Conservation (phyloP, 768 basidiomycete species). For the Kwoniella europaea region DNA sequence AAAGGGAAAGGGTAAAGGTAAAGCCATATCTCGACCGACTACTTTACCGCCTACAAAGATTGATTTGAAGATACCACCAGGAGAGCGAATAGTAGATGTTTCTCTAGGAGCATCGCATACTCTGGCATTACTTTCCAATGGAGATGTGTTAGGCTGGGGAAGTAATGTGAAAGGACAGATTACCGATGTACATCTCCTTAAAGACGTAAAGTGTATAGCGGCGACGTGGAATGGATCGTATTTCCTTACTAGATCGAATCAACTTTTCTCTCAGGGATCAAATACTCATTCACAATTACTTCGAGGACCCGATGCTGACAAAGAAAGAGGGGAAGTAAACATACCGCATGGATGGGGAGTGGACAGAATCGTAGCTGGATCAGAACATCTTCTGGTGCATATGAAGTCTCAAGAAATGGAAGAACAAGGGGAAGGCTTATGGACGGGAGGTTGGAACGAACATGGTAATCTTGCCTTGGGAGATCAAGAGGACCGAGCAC, state of each 20-base stretch:
- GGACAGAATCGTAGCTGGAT: conserved; percentile 70
- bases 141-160: conserved; percentile 66
- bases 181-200: conserved; percentile 43
- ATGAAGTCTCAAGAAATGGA: conserved; percentile 48
- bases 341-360: conserved; percentile 19
- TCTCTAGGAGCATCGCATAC: conserved; percentile 67
- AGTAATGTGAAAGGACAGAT: conserved; percentile 75
- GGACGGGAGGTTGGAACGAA: conserved; percentile 98
- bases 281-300: conserved; percentile 52
- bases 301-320: neutral
- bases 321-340: conserved; percentile 6
- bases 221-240: conserved; percentile 49
- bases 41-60: conserved; percentile 58
- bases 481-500: conserved; percentile 64
- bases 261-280: conserved; percentile 41
- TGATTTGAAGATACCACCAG: conserved; percentile 61
- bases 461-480: conserved; percentile 88
- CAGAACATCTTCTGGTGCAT: conserved; percentile 76
- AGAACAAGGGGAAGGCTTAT: conserved; percentile 62
- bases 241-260: conserved; percentile 12
- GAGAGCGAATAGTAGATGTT: conserved; percentile 53
- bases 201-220: conserved; percentile 18
- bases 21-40: conserved; percentile 21
- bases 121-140: conserved; percentile 62
- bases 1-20: conserved; percentile 37